phyloP scores from a whole-genome alignment of 129 eudicot genomes.

The sunflower (Helianthus annuus) region DNA sequence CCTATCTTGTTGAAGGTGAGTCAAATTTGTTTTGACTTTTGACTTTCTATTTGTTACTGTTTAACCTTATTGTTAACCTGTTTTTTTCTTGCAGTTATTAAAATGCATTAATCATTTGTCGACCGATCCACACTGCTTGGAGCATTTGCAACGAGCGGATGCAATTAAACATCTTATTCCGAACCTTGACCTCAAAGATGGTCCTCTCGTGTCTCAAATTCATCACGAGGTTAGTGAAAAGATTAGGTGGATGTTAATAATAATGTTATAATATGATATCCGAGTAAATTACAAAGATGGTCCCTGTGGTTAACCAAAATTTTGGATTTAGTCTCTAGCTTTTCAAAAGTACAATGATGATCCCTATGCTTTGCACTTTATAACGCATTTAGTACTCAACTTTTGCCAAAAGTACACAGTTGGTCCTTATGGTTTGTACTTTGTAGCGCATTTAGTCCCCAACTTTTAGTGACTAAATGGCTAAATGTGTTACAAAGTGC shows the following conservation, averaged over 20 bases:
- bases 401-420: no score
- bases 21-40: neutral
- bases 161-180: constrained; percentile 91
- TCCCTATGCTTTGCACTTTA: no score
- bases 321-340: no score
- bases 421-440: no score
- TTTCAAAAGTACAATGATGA: no score
- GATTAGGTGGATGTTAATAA: neutral
- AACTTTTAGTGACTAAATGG: no score
- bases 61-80: constrained; percentile 10
- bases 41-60: neutral
- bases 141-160: constrained; percentile 93
- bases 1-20: constrained; percentile 85
- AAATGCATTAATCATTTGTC: constrained; percentile 92
- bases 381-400: no score
- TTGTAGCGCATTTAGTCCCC: no score
- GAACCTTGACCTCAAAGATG: constrained; percentile 94
- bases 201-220: constrained; percentile 81
- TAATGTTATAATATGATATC: no score
- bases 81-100: constrained; percentile 45
- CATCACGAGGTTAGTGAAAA: constrained; percentile 81
- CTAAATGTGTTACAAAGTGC: no score
- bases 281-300: no score
- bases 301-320: no score
- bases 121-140: constrained; percentile 92